These are phyloP conservation scores for Lasiodiplodia hormozganensis DNA, from an alignment of 2,329 filamentous ascomycete genomes.

Conservation along the genomic window DNA sequence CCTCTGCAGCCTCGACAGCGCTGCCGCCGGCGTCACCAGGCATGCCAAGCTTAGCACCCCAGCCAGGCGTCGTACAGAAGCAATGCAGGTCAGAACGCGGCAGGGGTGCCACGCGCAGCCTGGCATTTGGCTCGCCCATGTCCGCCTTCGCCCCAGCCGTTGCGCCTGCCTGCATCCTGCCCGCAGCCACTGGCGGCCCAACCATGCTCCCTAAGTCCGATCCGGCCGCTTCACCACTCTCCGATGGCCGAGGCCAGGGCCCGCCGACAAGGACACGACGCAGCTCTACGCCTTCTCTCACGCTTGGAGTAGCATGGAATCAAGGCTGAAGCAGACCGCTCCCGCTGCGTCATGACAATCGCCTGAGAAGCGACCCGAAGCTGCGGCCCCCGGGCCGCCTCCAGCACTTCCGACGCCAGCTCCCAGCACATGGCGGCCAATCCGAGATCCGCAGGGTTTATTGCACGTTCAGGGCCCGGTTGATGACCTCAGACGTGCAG, in stretches of 20 bases:
- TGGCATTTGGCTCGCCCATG: neutral
- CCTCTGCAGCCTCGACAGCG: neutral
- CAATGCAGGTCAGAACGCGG: slow-evolving; percentile 12
- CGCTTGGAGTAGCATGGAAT: neutral
- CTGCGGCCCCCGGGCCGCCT: neutral
- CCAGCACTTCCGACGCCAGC: neutral
- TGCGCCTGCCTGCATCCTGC: slow-evolving; percentile 1
- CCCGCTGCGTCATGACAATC: neutral
- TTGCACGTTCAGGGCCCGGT: neutral
- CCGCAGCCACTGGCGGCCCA: slow-evolving; percentile 5
- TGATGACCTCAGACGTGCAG: slow-evolving; percentile 19
- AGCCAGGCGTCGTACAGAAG: slow-evolving; percentile 25
- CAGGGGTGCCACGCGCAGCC: slow-evolving; percentile 27
- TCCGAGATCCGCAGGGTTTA: neutral
- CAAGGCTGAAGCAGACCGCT: neutral
- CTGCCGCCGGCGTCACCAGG: neutral
- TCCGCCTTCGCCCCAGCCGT: neutral
- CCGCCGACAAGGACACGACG: neutral
- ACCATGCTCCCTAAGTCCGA: slow-evolving; percentile 4
- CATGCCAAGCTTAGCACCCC: slow-evolving; percentile 24
- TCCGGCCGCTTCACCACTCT: neutral
- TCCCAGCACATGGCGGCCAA: neutral
- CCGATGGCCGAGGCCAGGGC: neutral
- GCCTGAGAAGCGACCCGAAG: slow-evolving; percentile 14
- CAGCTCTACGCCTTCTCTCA: neutral